Conservation (phyloP, 176 grass and related monocot genomes). For the Cenchrus fungigraminus region DNA sequence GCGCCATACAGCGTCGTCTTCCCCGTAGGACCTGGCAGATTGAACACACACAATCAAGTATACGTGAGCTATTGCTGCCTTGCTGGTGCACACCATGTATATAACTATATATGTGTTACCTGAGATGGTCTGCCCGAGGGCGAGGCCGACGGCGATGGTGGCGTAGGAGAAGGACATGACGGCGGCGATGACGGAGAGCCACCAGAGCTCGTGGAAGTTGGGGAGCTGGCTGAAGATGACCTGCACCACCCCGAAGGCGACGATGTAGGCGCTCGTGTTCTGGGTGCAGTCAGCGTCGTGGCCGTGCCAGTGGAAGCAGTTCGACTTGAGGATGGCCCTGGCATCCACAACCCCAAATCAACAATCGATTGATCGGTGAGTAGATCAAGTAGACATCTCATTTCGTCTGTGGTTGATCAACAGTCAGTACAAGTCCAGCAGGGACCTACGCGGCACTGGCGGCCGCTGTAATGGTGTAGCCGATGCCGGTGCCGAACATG, state of each 20-base stretch:
- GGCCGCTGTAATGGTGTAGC: constrained; percentile 83
- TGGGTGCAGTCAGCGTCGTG: constrained; percentile 64
- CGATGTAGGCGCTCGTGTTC: constrained; percentile 59
- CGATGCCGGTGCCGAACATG: constrained; percentile 77
- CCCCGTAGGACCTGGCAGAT: constrained; percentile 33
- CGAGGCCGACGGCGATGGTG: constrained; percentile 69
- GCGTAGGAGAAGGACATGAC: constrained; percentile 86
- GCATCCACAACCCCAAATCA: not conserved
- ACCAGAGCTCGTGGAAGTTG: constrained; percentile 85
- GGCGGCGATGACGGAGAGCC: constrained; percentile 78
- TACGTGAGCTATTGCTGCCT: not conserved
- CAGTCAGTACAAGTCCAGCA: not conserved
- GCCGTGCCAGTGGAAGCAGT: constrained; percentile 67
- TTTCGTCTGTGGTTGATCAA: not conserved
- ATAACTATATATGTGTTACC: not conserved
- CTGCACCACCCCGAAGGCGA: constrained; percentile 74
- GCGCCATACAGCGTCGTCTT: constrained; percentile 66
- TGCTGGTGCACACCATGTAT: not conserved
- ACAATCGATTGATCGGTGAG: not conserved
- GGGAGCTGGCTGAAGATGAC: constrained; percentile 74
- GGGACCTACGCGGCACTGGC: constrained; percentile 65
- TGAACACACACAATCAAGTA: not conserved
- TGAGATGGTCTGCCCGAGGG: constrained; percentile 45
- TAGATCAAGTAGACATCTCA: not conserved
- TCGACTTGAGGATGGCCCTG: constrained; percentile 74